phyloP scores from a whole-genome alignment of 805 yeast species.

The Suhomyces faveliae region DNA sequence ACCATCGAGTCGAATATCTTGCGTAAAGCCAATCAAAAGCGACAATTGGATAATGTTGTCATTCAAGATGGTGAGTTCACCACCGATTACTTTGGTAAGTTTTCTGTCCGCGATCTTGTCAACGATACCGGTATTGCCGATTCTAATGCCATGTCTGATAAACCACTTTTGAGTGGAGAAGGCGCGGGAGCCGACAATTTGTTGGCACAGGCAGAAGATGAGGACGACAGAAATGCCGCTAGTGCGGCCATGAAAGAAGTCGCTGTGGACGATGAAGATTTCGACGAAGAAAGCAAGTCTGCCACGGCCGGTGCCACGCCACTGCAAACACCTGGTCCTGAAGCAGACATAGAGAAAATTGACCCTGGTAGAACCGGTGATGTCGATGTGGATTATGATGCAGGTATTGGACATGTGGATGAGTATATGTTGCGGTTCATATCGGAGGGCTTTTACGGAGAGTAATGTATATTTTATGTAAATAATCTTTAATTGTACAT shows the following conservation, averaged over 20 bases:
- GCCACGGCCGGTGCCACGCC: slow-evolving; percentile 26
- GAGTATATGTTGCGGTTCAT: slow-evolving; percentile 94
- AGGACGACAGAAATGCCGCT: slow-evolving; percentile 86
- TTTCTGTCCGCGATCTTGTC: slow-evolving; percentile 81
- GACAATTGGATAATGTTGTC: slow-evolving; percentile 89
- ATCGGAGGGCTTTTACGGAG: slow-evolving; percentile 70
- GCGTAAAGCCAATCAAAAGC: slow-evolving; percentile 90
- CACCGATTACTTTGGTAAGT: slow-evolving; percentile 88
- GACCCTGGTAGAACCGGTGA: slow-evolving; percentile 16
- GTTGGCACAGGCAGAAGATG: slow-evolving; percentile 93
- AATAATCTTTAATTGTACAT: not conserved
- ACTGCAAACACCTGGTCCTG: slow-evolving; percentile 29
- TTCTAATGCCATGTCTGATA: slow-evolving; percentile 31
- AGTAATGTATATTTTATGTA: slow-evolving; percentile 11
- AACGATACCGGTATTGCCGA: slow-evolving; percentile 53
- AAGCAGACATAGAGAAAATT: slow-evolving; percentile 2
- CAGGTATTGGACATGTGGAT: slow-evolving; percentile 79
- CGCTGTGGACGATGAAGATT: slow-evolving; percentile 82
- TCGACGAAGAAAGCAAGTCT: slow-evolving; percentile 48
- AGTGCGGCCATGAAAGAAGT: slow-evolving; percentile 83
- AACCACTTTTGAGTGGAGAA: slow-evolving; percentile 35
- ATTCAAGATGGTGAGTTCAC: slow-evolving; percentile 98
- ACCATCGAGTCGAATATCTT: slow-evolving; percentile 95
- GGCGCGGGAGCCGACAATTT: slow-evolving; percentile 50
- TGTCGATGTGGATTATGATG: slow-evolving; percentile 49